Percentiles rank a stretch among this genome's conserved stretches.
Conservation (phyloP, 768 basidiomycete genomes). For the Lentinula boryana region DNA sequence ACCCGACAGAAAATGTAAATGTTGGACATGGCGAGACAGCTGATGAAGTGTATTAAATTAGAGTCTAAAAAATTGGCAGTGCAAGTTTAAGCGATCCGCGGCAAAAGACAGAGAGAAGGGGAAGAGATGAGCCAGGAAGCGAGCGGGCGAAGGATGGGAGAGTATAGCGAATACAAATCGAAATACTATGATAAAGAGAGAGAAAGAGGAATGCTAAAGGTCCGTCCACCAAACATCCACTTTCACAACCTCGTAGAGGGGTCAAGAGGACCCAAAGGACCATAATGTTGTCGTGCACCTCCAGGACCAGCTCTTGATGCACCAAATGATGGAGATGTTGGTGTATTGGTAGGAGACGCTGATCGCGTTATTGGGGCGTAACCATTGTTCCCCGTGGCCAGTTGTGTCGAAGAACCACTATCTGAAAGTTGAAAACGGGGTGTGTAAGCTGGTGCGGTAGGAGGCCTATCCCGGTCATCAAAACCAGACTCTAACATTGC, state of each 20-base stretch:
- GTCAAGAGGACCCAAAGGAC: slow-evolving; percentile 56
- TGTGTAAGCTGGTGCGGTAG: slow-evolving; percentile 31
- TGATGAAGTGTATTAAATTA: not conserved
- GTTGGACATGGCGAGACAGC: not conserved
- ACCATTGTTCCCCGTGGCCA: slow-evolving; percentile 39
- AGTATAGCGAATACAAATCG: slow-evolving; percentile 33
- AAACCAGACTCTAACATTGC: slow-evolving; percentile 92
- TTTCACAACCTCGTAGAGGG: slow-evolving; percentile 47
- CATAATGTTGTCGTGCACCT: slow-evolving; percentile 24
- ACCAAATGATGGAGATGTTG: slow-evolving; percentile 31
- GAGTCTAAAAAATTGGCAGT: not conserved
- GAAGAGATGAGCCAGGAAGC: slow-evolving; percentile 1
- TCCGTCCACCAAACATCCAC: not conserved
- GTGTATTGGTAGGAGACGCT: slow-evolving; percentile 31
- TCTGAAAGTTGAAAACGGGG: slow-evolving; percentile 64
- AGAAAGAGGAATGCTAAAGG: slow-evolving; percentile 15
- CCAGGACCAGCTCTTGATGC: slow-evolving; percentile 9
- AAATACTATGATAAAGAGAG: slow-evolving; percentile 20
- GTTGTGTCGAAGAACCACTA: slow-evolving; percentile 34
- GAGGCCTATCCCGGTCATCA: slow-evolving; percentile 56
- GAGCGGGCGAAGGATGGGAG: slow-evolving; percentile 15
- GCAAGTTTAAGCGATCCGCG: not conserved
- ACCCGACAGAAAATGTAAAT: not conserved
- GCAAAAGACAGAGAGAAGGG: not conserved
- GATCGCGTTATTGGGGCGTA: slow-evolving; percentile 53